Conservation (phyloP, 2,329 filamentous ascomycete genomes). For the Tolypocladium tundrense region DNA sequence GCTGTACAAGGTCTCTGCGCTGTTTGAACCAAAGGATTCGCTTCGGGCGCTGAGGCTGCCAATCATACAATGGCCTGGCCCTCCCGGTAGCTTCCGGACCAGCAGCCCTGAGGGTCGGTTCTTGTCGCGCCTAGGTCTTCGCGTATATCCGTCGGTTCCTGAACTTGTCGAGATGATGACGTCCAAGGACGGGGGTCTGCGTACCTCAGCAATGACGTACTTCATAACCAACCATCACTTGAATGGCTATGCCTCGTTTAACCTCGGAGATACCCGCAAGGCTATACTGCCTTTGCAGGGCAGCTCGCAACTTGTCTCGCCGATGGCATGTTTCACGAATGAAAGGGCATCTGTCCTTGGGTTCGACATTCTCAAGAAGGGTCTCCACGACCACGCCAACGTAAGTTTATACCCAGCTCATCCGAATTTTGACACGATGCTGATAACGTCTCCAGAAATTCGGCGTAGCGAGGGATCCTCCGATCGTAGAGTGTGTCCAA, state of each 20-base stretch:
- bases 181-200: conserved; percentile 44
- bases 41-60: conserved; percentile 63
- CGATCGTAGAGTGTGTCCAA: conserved; percentile 66
- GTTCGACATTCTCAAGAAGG: conserved; percentile 65
- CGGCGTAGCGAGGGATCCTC: conserved; percentile 73
- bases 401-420: conserved; percentile 21
- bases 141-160: conserved; percentile 56
- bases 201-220: conserved; percentile 66
- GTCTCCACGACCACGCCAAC: conserved; percentile 67
- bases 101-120: conserved; percentile 65
- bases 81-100: conserved; percentile 50
- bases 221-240: conserved; percentile 71
- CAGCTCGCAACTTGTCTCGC: conserved; percentile 56
- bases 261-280: conserved; percentile 42
- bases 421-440: not conserved
- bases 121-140: conserved; percentile 61
- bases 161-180: conserved; percentile 75
- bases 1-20: conserved; percentile 63
- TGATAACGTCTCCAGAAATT: conserved; percentile 47
- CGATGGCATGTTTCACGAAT: conserved; percentile 75
- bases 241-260: conserved; percentile 62
- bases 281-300: conserved; percentile 66
- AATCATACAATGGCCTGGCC: conserved; percentile 71
- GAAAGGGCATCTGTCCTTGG: conserved; percentile 65
- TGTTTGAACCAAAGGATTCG: conserved; percentile 69